Evolutionary conservation across 2,329 filamentous ascomycete genomes (phyloP).

Genomic region (Pleoardoris graminearum): DNA sequence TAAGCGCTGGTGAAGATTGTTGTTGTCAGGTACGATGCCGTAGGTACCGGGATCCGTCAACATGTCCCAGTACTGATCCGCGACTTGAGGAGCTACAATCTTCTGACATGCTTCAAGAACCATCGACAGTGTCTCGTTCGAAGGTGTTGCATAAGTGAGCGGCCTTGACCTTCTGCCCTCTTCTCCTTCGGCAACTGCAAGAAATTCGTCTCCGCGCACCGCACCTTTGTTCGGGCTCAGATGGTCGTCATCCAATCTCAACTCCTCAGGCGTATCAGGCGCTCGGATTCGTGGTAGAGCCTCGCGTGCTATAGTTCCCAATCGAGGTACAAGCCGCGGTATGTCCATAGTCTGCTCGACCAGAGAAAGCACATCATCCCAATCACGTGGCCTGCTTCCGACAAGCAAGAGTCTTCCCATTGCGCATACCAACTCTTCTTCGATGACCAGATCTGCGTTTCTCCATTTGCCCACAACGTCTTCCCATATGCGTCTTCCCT

Average conservation of each 20-base stretch:
- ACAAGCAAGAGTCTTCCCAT: slow-evolving; percentile 80
- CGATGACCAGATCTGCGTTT: slow-evolving; percentile 68
- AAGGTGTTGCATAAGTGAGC: slow-evolving; percentile 51
- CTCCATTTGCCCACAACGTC: slow-evolving; percentile 79
- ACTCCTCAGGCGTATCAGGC: slow-evolving; percentile 30
- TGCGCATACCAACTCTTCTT: slow-evolving; percentile 76
- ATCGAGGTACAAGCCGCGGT: slow-evolving; percentile 56
- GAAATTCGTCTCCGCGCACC: slow-evolving; percentile 38
- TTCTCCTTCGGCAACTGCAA: slow-evolving; percentile 26
- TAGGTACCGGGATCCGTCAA: slow-evolving; percentile 61
- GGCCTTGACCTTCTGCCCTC: slow-evolving; percentile 31
- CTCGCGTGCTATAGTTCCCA: slow-evolving; percentile 36
- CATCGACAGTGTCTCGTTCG: slow-evolving; percentile 67
- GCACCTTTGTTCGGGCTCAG: slow-evolving; percentile 25
- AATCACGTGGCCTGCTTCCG: slow-evolving; percentile 63
- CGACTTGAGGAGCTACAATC: slow-evolving; percentile 63
- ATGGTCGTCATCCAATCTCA: slow-evolving; percentile 34
- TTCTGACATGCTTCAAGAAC: slow-evolving; percentile 67
- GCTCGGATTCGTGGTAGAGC: slow-evolving; percentile 42
- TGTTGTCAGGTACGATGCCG: slow-evolving; percentile 69
- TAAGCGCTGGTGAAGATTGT: slow-evolving; percentile 72
- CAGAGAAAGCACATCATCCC: slow-evolving; percentile 72
- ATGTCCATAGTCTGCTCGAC: slow-evolving; percentile 83
- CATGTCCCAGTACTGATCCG: slow-evolving; percentile 76
- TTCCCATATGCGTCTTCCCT: slow-evolving; percentile 77